A percentile compares a stretch with the other conserved stretches of the same genome.
Evolutionary conservation across 2,329 filamentous ascomycete genomes (phyloP).

Genomic region (Botrytis squamosa): DNA sequence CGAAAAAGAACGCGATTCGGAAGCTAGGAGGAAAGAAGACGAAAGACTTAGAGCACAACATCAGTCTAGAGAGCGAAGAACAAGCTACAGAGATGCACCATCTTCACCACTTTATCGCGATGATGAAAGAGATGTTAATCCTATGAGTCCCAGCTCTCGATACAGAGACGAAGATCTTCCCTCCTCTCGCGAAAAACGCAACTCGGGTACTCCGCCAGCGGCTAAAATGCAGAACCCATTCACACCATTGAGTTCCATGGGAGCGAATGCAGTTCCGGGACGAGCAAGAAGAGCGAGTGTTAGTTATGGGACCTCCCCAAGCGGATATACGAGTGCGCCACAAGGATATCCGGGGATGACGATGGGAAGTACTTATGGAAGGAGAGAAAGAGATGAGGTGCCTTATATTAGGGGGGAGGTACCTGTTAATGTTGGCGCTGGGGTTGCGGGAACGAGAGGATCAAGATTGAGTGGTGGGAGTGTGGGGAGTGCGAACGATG

Average conservation of each 20-base stretch:
- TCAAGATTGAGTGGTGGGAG: slow-evolving; percentile 1
- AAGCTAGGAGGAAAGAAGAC: neutral
- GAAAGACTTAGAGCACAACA: neutral
- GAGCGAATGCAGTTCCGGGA: neutral
- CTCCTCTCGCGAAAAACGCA: neutral
- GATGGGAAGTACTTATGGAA: neutral
- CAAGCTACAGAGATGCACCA: neutral
- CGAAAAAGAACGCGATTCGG: slow-evolving; percentile 6
- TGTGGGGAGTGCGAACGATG: slow-evolving; percentile 12
- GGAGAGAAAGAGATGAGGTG: neutral
- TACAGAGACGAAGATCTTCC: neutral
- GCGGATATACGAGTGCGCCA: slow-evolving; percentile 8
- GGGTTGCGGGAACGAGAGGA: neutral
- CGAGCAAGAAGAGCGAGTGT: slow-evolving; percentile 16
- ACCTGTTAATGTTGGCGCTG: neutral
- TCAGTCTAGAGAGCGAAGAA: neutral
- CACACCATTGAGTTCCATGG: neutral
- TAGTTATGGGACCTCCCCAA: neutral
- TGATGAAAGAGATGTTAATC: neutral
- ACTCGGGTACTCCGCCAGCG: neutral
- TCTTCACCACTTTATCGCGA: neutral
- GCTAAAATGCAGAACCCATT: slow-evolving; percentile 3
- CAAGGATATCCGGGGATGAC: slow-evolving; percentile 7
- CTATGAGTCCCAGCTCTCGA: neutral
- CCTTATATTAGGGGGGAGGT: slow-evolving; percentile 19